Evolutionary conservation across 805 yeast genomes (phyloP), one percentile per base, ranked within the genome.

Genomic region (Saturnispora zaruensis): DNA sequence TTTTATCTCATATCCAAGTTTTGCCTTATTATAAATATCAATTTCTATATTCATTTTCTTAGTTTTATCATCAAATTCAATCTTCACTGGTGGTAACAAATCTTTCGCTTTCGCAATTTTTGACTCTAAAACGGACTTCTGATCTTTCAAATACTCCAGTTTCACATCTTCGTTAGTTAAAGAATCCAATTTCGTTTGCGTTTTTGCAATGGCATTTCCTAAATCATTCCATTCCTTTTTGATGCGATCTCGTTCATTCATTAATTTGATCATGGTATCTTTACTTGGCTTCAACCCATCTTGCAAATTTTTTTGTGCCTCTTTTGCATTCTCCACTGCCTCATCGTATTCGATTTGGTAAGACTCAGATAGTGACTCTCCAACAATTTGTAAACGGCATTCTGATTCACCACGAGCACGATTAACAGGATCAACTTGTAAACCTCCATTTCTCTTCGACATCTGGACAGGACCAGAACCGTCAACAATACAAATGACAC

Each of bases 381-480:
- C 67, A 1, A 54, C 55, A 6, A 59, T 44, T 28, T 61, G 57
- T 2, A 60, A 44, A 2, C 55, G 51, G 13, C 53, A 51, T 28
- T 52, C 53, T 7, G 44, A 37, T 13, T 63, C 63, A 32, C 55
- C 56, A 18, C 50, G 46, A 9, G 28, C 25, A 18, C 55, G 18
- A 34, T 53, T 46, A 13, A 65, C 49, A 5, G 69, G 68, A 55
- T 65, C 69, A 0, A 63, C 57, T 53, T 65, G 68, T 3, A 65
- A 51, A 1, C 57, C 42, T 3, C 60, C 63, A 45, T 60, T 57
- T 41, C 57, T 59, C 49, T 63, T 64, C 16, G 55, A 50, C 16
- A 65, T 56, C 42, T 65, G 51, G 14, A 63, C 42, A 6, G 60
- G 60, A 11, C 59, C 60, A 6, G 49, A 46, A 20, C 53, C 49